Base-by-base conservation (phyloP, 768 basidiomycete species). In the Collybia sp. region DNA sequence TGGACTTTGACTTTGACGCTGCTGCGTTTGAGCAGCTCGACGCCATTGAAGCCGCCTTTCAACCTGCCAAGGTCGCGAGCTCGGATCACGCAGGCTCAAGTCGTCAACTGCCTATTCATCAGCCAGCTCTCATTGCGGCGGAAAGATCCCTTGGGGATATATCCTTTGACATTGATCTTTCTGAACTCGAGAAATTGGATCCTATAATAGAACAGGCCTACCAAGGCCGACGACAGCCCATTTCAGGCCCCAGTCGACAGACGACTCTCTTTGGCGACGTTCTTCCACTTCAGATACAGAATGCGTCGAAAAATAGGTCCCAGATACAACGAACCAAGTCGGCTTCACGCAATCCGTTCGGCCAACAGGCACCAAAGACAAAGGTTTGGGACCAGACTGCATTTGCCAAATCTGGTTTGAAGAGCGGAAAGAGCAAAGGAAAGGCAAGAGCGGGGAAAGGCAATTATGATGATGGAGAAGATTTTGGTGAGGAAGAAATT, bases 361-460 rank as follows among this genome's bases (percentile, higher is more conserved):
- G 79, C 8, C 72, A 76, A 40, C 78, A 78, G 47, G 71, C 78
- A 4, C 72, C 72, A 15, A 83, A 86, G 62, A 80, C 76, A 1
- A 97, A 95, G 69, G 70, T 73, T 40, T 99, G 96, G 96, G 93
- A 98, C 59, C 84, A 90, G 17, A 91, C 93, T 0, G 81, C 71
- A 11, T 95, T 89, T 57, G 84, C 93, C 5, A 88, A 90, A 67
- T 79, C 84, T 3, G 93, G 92, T 0, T 65, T 77, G 67, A 82
- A 72, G 56, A 76, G 70, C 42, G 63, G 67, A 34, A 78, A 75
- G 53, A 61, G 64, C 2, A 84, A 80, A 59, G 72, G 71, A 6
- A 82, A 81, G 62, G 72, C 65, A 16, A 82, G 78, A 53, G 66
- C 61, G 1, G 69, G 70, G 41, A 60, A 57, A 12, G 58, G 63